Evolutionary conservation across 2,329 filamentous ascomycete genomes (phyloP).

Genomic region (Tolypocladium amazonense): DNA sequence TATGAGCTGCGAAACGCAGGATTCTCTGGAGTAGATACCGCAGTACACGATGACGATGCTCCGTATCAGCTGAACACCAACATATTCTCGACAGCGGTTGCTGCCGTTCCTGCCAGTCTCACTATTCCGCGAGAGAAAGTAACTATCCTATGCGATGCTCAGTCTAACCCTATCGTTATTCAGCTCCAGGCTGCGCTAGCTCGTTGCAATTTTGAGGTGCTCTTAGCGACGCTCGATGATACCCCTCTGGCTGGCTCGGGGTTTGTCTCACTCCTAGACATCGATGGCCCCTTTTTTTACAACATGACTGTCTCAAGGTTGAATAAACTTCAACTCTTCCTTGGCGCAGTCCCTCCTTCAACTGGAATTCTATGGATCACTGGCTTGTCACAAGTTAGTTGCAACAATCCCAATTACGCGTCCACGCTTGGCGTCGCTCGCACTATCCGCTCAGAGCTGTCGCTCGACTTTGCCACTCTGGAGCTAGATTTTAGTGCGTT

Average conservation of each 20-base stretch:
- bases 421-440: conserved; percentile 14
- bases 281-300: conserved; percentile 5
- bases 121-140: neutral
- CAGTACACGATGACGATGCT: neutral
- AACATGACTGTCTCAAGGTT: conserved; percentile 2
- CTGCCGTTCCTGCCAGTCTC: neutral
- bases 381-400: conserved; percentile 11
- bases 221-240: neutral
- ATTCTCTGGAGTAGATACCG: conserved; percentile 9
- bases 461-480: conserved; percentile 13
- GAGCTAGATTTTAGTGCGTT: conserved; percentile 10
- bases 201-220: neutral
- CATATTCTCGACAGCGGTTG: neutral
- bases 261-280: conserved; percentile 3
- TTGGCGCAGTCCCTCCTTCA: conserved; percentile 1
- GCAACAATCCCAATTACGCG: conserved; percentile 15
- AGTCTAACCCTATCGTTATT: neutral
- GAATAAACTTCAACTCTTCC: neutral
- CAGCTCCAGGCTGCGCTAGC: neutral
- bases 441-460: conserved; percentile 15
- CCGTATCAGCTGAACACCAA: neutral
- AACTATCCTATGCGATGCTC: neutral
- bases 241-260: neutral
- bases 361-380: conserved; percentile 19
- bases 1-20: conserved; percentile 13